A percentile compares a stretch with the other conserved stretches of the same genome.
These are phyloP conservation scores for Athelia sp. DNA, from an alignment of 1,284 basidiomycete species.

Conservation along the genomic window DNA sequence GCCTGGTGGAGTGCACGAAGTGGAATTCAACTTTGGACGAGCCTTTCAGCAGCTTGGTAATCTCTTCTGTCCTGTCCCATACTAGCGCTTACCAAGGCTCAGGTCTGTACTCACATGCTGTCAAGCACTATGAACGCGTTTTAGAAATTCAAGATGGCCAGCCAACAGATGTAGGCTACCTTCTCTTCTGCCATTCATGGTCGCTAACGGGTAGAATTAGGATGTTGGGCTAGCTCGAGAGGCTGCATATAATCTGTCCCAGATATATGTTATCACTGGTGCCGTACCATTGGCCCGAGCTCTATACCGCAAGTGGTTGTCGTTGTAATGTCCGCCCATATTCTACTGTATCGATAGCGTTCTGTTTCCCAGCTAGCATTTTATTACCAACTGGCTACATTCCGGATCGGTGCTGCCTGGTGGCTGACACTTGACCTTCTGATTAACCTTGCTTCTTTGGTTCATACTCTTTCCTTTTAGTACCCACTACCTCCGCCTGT, in stretches of 20 bases:
- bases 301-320: constrained; percentile 67
- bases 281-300: constrained; percentile 61
- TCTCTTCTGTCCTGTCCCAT: constrained; percentile 8
- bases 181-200: constrained; percentile 12
- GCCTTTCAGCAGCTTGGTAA: constrained; percentile 88
- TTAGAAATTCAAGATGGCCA: constrained; percentile 53
- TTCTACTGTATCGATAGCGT: background rate
- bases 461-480: too few species aligned
- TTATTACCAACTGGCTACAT: too few species aligned
- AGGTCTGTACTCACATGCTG: constrained; percentile 80
- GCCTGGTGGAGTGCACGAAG: constrained; percentile 55
- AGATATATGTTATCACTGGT: constrained; percentile 77
- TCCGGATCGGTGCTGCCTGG: too few species aligned
- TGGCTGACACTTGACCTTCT: too few species aligned
- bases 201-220: constrained; percentile 13
- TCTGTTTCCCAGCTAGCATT: background rate
- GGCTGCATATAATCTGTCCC: constrained; percentile 84
- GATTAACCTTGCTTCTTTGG: too few species aligned
- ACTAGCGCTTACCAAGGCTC: constrained; percentile 2
- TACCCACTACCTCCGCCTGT: too few species aligned
- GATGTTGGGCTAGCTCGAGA: constrained; percentile 56
- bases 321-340: constrained; percentile 34
- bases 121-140: constrained; percentile 78
- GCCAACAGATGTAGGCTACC: constrained; percentile 8
- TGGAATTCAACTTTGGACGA: constrained; percentile 91